Evolutionary conservation across 441 rosid genomes (phyloP).

Genomic region (Gossypium gossypioides): DNA sequence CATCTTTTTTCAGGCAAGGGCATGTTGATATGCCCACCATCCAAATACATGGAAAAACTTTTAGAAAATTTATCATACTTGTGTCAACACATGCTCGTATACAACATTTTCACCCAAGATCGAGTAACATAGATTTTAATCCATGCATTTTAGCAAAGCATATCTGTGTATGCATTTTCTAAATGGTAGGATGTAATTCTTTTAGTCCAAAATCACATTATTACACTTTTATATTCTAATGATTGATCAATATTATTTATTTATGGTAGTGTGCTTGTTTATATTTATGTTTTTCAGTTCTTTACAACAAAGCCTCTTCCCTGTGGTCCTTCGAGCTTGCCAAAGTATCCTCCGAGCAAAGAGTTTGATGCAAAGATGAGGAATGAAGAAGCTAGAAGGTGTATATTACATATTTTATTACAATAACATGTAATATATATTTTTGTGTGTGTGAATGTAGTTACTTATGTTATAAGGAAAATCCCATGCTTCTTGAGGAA

Average conservation of each 20-base stretch:
- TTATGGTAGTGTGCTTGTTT: neutral
- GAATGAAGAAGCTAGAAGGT: slow-evolving; percentile 94
- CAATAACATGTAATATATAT: neutral
- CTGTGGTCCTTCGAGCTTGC: slow-evolving; percentile 85
- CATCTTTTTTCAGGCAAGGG: neutral
- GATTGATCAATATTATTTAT: neutral
- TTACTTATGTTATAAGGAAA: neutral
- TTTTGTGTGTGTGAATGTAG: neutral
- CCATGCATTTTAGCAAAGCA: neutral
- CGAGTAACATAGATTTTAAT: neutral
- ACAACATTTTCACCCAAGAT: neutral
- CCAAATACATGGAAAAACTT: neutral
- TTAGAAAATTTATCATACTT: neutral
- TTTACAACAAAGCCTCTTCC: slow-evolving; percentile 68
- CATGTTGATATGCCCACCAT: neutral
- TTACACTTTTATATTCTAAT: neutral
- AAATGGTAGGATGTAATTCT: neutral
- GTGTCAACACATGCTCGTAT: neutral
- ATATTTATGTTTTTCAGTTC: slow-evolving; percentile 47
- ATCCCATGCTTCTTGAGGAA: neutral
- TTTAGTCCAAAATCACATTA: neutral
- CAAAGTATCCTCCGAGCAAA: slow-evolving; percentile 94
- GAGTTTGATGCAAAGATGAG: slow-evolving; percentile 88
- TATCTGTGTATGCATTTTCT: neutral
- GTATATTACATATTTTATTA: neutral